A percentile compares a stretch with the other conserved stretches of the same genome.
These are phyloP conservation scores for Hemisphaericaspora subhashii DNA, from an alignment of 1,139 yeast species.

Conservation along the genomic window DNA sequence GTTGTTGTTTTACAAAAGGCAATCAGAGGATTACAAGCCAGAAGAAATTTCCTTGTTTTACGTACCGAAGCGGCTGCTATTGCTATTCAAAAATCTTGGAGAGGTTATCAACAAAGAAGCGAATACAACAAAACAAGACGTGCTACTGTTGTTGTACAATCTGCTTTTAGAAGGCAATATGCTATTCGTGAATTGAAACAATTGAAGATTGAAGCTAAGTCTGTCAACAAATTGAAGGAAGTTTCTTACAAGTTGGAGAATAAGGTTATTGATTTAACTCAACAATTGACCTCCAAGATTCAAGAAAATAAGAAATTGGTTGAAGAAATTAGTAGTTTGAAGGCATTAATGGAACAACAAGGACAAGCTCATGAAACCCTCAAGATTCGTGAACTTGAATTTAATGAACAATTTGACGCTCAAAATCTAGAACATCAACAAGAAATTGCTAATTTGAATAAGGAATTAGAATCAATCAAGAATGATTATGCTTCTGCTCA, in stretches of 20 bases:
- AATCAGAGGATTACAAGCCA: conserved; percentile 65
- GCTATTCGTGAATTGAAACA: conserved; percentile 67
- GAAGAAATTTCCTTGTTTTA: conserved; percentile 45
- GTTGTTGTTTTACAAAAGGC: conserved; percentile 65
- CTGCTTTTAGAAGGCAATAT: conserved; percentile 70
- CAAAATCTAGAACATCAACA: conserved; percentile 49
- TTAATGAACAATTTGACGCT: conserved; percentile 45
- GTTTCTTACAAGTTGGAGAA: conserved; percentile 91
- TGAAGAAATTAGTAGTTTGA: conserved; percentile 58
- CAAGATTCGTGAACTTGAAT: conserved; percentile 56
- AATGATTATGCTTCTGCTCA: conserved; percentile 63
- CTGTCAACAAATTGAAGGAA: conserved; percentile 85
- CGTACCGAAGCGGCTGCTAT: conserved; percentile 65
- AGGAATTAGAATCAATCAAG: conserved; percentile 57
- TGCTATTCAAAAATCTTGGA: conserved; percentile 66
- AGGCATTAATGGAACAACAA: conserved; percentile 57
- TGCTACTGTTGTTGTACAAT: conserved; percentile 72
- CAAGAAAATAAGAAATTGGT: conserved; percentile 77
- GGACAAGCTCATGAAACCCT: conserved; percentile 57
- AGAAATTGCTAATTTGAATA: conserved; percentile 54
- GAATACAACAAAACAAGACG: conserved; percentile 40
- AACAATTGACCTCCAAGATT: conserved; percentile 71
- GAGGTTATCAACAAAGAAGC: conserved; percentile 56
- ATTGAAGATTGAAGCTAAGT: conserved; percentile 81
- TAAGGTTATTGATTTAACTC: conserved; percentile 92